Evolutionary conservation across 371 early-diverging fungal species (phyloP).

Genomic region (Mucor circinelloides): DNA sequence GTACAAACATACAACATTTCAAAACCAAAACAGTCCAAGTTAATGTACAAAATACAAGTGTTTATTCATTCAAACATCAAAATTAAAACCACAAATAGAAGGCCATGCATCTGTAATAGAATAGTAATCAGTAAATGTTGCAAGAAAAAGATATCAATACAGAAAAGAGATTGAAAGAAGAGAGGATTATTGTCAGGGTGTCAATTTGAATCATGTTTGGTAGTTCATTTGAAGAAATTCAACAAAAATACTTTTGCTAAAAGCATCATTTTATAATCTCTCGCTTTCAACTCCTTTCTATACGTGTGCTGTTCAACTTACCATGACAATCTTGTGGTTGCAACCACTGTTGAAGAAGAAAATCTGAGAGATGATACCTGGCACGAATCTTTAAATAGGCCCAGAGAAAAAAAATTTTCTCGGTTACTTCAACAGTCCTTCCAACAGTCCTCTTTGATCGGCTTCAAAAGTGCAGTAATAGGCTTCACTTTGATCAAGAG

Average conservation of each 20-base stretch:
- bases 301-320: neutral
- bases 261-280: constrained; percentile 24
- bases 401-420: too few relatives aligned
- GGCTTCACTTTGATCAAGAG: too few relatives aligned
- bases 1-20: too few relatives aligned
- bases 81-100: neutral
- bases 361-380: too few relatives aligned
- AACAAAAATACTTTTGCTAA: constrained; percentile 36
- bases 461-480: too few relatives aligned
- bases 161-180: neutral
- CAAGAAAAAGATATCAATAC: neutral
- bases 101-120: neutral
- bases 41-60: too few relatives aligned
- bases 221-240: constrained; percentile 41
- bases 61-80: neutral
- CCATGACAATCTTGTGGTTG: neutral
- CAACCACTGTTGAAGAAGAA: neutral
- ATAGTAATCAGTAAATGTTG: neutral
- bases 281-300: neutral
- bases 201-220: constrained; percentile 34
- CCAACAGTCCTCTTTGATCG: too few relatives aligned
- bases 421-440: too few relatives aligned
- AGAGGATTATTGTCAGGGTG: constrained; percentile 26
- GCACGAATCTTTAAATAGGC: too few relatives aligned
- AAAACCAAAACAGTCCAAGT: too few relatives aligned